These are phyloP conservation scores for Botryotinia narcissicola DNA, from an alignment of 2,329 filamentous ascomycete species.

Conservation along the genomic window DNA sequence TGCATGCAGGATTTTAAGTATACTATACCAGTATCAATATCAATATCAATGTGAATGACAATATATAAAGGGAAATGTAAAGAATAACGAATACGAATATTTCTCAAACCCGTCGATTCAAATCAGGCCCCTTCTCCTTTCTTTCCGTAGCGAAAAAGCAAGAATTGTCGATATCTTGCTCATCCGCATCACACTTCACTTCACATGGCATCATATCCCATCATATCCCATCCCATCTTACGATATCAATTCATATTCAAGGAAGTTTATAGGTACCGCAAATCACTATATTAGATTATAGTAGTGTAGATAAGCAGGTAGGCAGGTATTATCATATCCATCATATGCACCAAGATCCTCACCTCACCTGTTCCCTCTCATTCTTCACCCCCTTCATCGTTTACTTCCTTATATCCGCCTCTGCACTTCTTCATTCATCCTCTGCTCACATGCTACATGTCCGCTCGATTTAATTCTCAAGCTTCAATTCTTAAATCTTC, in stretches of 20 bases:
- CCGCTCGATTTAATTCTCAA: background rate
- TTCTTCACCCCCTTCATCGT: background rate
- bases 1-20: background rate
- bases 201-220: background rate
- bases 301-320: background rate
- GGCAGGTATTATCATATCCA: background rate
- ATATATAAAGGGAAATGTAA: background rate
- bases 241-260: background rate
- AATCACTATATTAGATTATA: slow-evolving; percentile 6
- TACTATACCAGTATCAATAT: background rate
- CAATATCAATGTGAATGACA: background rate
- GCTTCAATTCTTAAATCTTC: background rate
- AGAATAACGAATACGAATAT: background rate
- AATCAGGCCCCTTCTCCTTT: background rate
- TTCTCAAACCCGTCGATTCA: background rate
- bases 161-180: background rate
- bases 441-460: background rate
- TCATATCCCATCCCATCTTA: background rate
- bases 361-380: background rate
- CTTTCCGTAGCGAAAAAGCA: background rate
- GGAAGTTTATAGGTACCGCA: background rate
- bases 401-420: background rate
- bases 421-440: background rate
- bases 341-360: background rate
- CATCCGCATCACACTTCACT: background rate